Evolutionary conservation across 169 alveolate genomes (phyloP).

Genomic region (Eimeria maxima): DNA sequence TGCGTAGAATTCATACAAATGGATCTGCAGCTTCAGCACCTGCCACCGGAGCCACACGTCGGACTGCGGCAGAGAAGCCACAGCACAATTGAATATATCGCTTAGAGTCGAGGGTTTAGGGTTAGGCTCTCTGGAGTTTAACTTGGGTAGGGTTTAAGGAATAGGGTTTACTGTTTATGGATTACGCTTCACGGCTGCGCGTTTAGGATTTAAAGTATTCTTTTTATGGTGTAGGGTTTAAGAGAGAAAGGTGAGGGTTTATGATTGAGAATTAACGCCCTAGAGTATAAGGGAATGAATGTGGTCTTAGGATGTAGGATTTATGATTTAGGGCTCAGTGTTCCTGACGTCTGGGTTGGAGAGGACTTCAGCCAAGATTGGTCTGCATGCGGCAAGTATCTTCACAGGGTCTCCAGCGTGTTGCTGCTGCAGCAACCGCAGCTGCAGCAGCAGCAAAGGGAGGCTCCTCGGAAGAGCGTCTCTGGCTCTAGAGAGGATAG

Average conservation of each 20-base stretch:
- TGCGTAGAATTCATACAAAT: conserved; percentile 31
- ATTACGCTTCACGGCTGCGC: background rate
- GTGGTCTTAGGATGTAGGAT: conserved; percentile 3
- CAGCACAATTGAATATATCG: background rate
- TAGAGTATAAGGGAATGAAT: background rate
- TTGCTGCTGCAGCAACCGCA: conserved; percentile 69
- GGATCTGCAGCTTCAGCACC: conserved; percentile 65
- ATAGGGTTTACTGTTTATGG: background rate
- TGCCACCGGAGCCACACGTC: conserved; percentile 72
- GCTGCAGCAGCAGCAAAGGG: conserved; percentile 70
- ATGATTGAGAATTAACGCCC: background rate
- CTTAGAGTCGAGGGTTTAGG: background rate
- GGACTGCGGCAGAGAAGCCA: background rate
- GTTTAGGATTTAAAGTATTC: background rate
- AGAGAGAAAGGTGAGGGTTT: background rate
- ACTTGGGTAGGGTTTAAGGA: no score
- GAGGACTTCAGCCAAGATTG: conserved; percentile 40
- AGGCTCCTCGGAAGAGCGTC: conserved; percentile 28
- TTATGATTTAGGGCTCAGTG: background rate
- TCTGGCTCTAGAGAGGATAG: conserved; percentile 46
- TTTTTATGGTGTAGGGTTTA: background rate
- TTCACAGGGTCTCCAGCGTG: conserved; percentile 41
- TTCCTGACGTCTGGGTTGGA: conserved; percentile 62
- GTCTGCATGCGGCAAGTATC: conserved; percentile 44
- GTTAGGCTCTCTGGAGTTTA: background rate